These are phyloP conservation scores for Colletotrichum musicola DNA, from an alignment of 2,329 filamentous ascomycete species.

Conservation along the genomic window DNA sequence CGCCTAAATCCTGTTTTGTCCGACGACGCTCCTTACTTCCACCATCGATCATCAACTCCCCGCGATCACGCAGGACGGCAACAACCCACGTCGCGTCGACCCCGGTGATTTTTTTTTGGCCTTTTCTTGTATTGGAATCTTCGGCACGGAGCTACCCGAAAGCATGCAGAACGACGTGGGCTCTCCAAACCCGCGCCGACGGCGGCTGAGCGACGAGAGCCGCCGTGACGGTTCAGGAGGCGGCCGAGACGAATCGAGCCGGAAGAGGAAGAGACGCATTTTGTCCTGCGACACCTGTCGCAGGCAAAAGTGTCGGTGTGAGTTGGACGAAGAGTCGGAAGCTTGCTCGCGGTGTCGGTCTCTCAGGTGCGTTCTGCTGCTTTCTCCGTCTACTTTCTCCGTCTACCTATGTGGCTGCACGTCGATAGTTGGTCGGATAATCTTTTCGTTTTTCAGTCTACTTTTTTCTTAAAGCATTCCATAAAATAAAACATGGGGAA, in stretches of 20 bases:
- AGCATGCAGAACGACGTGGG: constrained; percentile 10
- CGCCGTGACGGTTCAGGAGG: constrained; percentile 16
- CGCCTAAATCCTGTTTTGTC: constrained; percentile 31
- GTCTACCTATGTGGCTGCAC: too few species aligned
- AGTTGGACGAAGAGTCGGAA: constrained; percentile 35
- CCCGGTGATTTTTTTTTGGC: not conserved
- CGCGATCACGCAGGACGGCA: not conserved
- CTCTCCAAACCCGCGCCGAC: constrained; percentile 7
- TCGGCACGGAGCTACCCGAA: too few species aligned
- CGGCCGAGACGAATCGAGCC: constrained; percentile 24
- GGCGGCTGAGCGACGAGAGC: constrained; percentile 30
- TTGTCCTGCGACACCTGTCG: constrained; percentile 38
- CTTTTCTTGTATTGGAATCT: too few species aligned
- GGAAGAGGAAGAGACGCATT: constrained; percentile 37
- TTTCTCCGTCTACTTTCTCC: not conserved
- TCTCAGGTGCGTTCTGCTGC: constrained; percentile 26
- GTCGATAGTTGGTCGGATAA: too few species aligned
- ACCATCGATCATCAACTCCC: not conserved
- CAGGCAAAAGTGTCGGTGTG: constrained; percentile 38
- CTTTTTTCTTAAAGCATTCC: too few species aligned
- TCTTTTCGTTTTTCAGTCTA: too few species aligned
- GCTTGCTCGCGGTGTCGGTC: constrained; percentile 37
- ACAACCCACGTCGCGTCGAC: not conserved
- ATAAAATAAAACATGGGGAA: too few species aligned
- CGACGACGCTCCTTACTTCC: constrained; percentile 6